These are phyloP conservation scores for Colletotrichum godetiae DNA, from an alignment of 2,329 filamentous ascomycete species.

Conservation along the genomic window DNA sequence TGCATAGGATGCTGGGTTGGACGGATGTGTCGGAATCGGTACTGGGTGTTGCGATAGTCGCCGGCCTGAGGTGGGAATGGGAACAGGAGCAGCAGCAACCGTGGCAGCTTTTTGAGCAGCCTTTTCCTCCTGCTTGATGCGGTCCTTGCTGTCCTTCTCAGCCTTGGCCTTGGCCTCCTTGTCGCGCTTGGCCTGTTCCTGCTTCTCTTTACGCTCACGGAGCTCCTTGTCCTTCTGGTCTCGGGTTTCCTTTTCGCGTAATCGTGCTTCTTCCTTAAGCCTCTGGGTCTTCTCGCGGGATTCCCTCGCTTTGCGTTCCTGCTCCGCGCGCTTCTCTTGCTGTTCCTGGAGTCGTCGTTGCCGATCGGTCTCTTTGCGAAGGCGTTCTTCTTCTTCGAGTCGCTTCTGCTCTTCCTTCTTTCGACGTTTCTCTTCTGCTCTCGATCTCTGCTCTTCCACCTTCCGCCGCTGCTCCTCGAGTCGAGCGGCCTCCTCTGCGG, in stretches of 20 bases:
- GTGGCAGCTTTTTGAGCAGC: constrained; percentile 51
- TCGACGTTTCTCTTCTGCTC: constrained; percentile 89
- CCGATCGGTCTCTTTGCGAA: constrained; percentile 87
- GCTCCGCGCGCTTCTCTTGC: constrained; percentile 85
- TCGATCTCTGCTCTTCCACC: constrained; percentile 82
- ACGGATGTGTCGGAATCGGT: constrained; percentile 63
- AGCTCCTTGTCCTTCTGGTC: constrained; percentile 75
- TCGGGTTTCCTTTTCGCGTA: constrained; percentile 81
- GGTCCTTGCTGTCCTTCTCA: constrained; percentile 52
- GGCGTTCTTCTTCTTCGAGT: constrained; percentile 88
- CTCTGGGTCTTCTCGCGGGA: constrained; percentile 78
- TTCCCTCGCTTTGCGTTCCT: constrained; percentile 80
- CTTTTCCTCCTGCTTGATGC: constrained; percentile 55
- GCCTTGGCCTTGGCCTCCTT: constrained; percentile 55
- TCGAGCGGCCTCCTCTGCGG: constrained; percentile 83
- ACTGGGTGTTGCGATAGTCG: constrained; percentile 50
- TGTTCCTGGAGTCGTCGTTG: constrained; percentile 84
- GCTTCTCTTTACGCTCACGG: constrained; percentile 68
- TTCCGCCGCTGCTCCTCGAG: constrained; percentile 82
- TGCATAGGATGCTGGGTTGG: constrained; percentile 67
- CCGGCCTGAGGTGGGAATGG: constrained; percentile 54
- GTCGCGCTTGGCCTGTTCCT: constrained; percentile 66
- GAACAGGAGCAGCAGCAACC: constrained; percentile 50
- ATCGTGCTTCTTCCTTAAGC: constrained; percentile 83
- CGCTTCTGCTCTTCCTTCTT: constrained; percentile 93